phyloP scores from a whole-genome alignment of 2,329 filamentous ascomycete genomes.

The Penicillium oxalicum region DNA sequence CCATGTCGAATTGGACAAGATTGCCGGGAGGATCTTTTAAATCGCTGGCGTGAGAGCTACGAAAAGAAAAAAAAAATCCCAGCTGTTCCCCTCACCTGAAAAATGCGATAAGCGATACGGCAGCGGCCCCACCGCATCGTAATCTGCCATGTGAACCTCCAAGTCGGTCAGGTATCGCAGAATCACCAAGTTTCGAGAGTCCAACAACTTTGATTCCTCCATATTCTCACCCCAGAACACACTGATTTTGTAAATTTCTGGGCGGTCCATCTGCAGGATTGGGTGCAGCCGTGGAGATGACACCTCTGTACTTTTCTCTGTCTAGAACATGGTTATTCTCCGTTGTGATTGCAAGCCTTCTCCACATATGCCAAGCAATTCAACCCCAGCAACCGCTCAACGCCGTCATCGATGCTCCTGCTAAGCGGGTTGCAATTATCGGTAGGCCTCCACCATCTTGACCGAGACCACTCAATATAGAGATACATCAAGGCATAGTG shows the following conservation, averaged over 20 bases:
- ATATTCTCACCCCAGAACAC: no score
- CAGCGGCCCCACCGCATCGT: conserved; percentile 9
- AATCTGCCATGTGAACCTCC: not conserved
- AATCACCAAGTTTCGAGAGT: no score
- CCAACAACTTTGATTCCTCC: no score
- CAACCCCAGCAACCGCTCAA: conserved; percentile 17
- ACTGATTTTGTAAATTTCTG: no score
- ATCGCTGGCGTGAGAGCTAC: conserved; percentile 4
- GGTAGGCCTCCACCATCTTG: conserved; percentile 20
- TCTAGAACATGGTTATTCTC: conserved; percentile 9
- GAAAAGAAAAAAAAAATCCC: conserved; percentile 5
- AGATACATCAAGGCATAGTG: not conserved
- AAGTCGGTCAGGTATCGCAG: no score
- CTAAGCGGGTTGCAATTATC: conserved; percentile 33
- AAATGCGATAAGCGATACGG: conserved; percentile 23
- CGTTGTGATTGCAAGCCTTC: conserved; percentile 8
- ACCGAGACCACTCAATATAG: not conserved
- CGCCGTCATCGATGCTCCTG: conserved; percentile 7
- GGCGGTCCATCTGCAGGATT: no score
- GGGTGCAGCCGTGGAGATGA: no score
- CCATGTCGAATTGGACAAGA: conserved; percentile 46
- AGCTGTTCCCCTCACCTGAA: conserved; percentile 16
- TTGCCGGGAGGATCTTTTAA: not conserved
- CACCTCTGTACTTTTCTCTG: not conserved
- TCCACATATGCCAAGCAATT: conserved; percentile 17